phyloP scores from a whole-genome alignment of 139 green algal genomes.

The Diplosphaera chodatii region DNA sequence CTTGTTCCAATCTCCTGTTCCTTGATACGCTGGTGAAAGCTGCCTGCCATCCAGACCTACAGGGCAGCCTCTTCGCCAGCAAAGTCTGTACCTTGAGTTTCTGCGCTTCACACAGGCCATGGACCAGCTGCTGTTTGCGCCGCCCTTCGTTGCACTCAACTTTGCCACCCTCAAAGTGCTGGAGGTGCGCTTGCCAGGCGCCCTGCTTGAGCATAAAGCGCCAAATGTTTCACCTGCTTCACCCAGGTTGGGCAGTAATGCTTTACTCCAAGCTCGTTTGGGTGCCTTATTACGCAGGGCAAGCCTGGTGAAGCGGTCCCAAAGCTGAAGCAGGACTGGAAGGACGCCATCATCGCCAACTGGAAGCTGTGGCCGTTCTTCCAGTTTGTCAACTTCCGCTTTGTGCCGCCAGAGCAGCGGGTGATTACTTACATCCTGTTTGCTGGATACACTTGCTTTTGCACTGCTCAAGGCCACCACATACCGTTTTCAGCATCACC shows the following conservation, averaged over 20 bases:
- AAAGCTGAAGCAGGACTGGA: constrained; percentile 70
- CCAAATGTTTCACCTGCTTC: too few relatives aligned
- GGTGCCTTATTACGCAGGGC: too few relatives aligned
- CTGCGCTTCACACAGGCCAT: constrained; percentile 12
- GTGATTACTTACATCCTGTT: background rate
- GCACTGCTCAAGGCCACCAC: too few relatives aligned
- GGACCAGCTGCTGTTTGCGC: constrained; percentile 89
- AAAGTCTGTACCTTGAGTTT: too few relatives aligned
- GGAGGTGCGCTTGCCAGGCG: constrained; percentile 11
- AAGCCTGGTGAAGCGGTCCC: constrained; percentile 36
- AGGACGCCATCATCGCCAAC: constrained; percentile 68
- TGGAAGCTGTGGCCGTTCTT: constrained; percentile 87
- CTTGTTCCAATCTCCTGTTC: too few relatives aligned
- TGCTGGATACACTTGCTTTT: background rate
- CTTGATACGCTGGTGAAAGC: too few relatives aligned
- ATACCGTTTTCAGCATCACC: too few relatives aligned
- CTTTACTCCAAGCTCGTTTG: too few relatives aligned
- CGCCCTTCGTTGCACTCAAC: constrained; percentile 79
- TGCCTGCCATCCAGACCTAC: too few relatives aligned
- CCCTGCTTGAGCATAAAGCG: too few relatives aligned
- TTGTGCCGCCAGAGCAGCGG: constrained; percentile 65
- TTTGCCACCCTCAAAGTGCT: constrained; percentile 51
- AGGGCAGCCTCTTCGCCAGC: too few relatives aligned
- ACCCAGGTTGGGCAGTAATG: too few relatives aligned
- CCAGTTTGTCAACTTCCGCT: constrained; percentile 87